phyloP scores from a whole-genome alignment of 768 basidiomycete genomes.

The Steccherinum ochraceum region DNA sequence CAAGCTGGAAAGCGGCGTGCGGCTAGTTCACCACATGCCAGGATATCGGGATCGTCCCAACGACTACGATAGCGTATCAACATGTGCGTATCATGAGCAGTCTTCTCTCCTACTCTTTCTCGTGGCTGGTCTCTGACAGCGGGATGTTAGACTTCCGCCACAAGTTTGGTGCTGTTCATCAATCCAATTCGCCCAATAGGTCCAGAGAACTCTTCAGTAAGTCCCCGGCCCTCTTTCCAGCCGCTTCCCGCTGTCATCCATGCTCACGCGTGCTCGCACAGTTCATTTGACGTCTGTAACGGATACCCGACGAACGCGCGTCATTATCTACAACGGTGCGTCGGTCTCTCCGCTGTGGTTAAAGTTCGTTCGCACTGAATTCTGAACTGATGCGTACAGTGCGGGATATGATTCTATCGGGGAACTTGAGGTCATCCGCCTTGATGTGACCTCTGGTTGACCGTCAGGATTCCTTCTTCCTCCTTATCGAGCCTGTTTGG shows the following conservation, averaged over 20 bases:
- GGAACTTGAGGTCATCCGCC: constrained; percentile 21
- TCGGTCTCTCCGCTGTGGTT: constrained; percentile 3
- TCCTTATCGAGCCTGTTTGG: no score
- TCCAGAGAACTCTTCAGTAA: constrained; percentile 68
- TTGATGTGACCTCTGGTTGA: constrained; percentile 15
- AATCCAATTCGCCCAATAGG: constrained; percentile 60
- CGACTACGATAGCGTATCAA: constrained; percentile 70
- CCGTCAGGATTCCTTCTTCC: neutral
- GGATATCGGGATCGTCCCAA: constrained; percentile 73
- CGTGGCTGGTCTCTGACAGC: neutral
- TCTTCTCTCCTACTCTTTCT: no score
- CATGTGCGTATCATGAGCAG: no score
- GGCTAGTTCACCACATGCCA: constrained; percentile 60
- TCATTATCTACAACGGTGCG: constrained; percentile 69
- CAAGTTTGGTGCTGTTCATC: constrained; percentile 68
- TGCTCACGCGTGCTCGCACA: constrained; percentile 21
- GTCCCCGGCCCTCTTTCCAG: constrained; percentile 18
- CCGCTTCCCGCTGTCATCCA: no score
- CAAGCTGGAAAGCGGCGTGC: constrained; percentile 73
- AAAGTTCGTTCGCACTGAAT: neutral
- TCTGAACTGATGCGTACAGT: constrained; percentile 10
- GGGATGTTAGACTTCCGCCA: constrained; percentile 54
- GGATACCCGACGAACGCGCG: constrained; percentile 68
- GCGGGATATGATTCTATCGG: constrained; percentile 24
- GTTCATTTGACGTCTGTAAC: constrained; percentile 79